Conservation (phyloP, 805 yeast genomes). For the Suhomyces sp. region DNA sequence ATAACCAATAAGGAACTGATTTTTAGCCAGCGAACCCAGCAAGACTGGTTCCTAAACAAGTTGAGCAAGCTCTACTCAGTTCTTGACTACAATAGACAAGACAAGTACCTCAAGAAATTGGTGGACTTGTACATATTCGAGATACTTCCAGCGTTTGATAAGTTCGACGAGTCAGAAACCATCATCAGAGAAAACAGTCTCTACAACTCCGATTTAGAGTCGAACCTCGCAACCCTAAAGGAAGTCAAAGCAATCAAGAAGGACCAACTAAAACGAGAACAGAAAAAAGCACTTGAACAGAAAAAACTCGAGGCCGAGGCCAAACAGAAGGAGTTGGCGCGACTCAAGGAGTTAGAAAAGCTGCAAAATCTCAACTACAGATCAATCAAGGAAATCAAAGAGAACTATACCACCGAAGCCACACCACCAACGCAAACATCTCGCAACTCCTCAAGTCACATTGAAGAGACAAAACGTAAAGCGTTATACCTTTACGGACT, state of each 20-base stretch:
- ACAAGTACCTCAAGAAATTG: conserved; percentile 19
- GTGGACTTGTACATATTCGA: conserved; percentile 34
- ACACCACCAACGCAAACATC: neutral
- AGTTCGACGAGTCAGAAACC: conserved; percentile 24
- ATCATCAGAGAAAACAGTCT: conserved; percentile 23
- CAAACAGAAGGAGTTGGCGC: conserved; percentile 16
- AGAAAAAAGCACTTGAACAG: conserved; percentile 22
- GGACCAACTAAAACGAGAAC: conserved; percentile 9
- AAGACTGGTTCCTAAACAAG: conserved; percentile 1
- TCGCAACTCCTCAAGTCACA: neutral
- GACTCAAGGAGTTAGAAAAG: conserved; percentile 12
- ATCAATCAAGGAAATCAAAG: conserved; percentile 28
- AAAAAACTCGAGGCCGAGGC: conserved; percentile 14
- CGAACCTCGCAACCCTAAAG: conserved; percentile 7
- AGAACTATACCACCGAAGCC: conserved; percentile 10
- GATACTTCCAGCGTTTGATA: conserved; percentile 29
- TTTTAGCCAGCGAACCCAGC: conserved; percentile 6
- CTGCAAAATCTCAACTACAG: conserved; percentile 26
- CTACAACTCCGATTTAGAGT: conserved; percentile 1
- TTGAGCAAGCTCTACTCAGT: neutral
- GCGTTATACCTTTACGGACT: conserved; percentile 17
- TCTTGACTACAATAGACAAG: neutral
- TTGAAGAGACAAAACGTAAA: conserved; percentile 11
- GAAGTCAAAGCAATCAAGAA: conserved; percentile 15
- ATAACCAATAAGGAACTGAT: conserved; percentile 24